These are phyloP conservation scores for Epichloe glyceriae DNA, from an alignment of 2,329 filamentous ascomycete species.

Conservation along the genomic window DNA sequence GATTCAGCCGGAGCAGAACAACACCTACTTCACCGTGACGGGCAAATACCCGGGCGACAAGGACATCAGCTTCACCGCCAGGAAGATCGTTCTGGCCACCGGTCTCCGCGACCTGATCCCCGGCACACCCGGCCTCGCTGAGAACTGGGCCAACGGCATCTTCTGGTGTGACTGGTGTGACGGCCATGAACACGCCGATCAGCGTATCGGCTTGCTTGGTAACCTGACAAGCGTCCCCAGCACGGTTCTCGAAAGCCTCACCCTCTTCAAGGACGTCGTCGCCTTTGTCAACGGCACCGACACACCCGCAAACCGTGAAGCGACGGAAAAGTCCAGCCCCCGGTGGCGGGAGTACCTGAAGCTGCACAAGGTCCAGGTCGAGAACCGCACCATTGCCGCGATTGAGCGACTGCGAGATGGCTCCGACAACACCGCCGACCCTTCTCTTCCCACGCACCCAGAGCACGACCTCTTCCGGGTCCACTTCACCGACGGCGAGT, in stretches of 20 bases:
- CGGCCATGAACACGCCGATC: conserved; percentile 47
- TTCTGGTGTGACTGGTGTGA: conserved; percentile 56
- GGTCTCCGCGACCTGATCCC: conserved; percentile 44
- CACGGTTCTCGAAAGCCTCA: conserved; percentile 37
- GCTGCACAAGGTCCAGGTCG: conserved; percentile 36
- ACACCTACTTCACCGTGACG: conserved; percentile 32
- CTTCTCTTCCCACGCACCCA: conserved; percentile 27
- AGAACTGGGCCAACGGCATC: conserved; percentile 46
- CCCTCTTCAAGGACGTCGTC: conserved; percentile 41
- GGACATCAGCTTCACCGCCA: conserved; percentile 27
- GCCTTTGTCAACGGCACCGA: conserved; percentile 48
- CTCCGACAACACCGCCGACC: conserved; percentile 22
- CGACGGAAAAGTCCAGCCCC: conserved; percentile 26
- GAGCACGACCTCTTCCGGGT: conserved; percentile 45
- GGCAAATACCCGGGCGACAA: conserved; percentile 9
- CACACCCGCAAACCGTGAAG: conserved; percentile 27
- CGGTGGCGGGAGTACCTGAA: conserved; percentile 36
- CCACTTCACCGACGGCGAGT: conserved; percentile 32
- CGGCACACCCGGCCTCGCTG: conserved; percentile 36
- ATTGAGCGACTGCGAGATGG: conserved; percentile 34
- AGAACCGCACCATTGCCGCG: conserved; percentile 39
- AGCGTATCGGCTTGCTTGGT: conserved; percentile 40
- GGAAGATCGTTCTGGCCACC: conserved; percentile 44
- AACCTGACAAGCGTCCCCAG: conserved; percentile 29
- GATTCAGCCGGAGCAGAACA: conserved; percentile 25